phyloP scores from a whole-genome alignment of 2,329 filamentous ascomycete genomes.

The Fusarium fracticaudum region DNA sequence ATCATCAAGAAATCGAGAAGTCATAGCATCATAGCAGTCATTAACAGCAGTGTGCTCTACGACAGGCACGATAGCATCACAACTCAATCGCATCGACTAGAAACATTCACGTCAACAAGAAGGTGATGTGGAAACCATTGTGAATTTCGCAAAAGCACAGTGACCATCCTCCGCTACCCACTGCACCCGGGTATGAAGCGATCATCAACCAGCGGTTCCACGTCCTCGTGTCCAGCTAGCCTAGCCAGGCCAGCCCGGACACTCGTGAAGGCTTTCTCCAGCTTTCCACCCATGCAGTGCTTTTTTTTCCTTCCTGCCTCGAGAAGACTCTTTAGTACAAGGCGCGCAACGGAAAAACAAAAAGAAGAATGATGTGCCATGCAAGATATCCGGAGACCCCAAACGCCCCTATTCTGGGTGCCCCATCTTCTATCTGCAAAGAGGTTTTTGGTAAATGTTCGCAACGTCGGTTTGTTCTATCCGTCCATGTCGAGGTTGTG shows the following conservation, averaged over 20 bases:
- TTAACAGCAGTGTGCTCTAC: slow-evolving; percentile 2
- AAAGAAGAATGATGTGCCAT: slow-evolving; percentile 64
- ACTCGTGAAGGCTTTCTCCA: slow-evolving; percentile 69
- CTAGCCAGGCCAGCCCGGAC: slow-evolving; percentile 51
- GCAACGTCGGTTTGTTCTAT: slow-evolving; percentile 57
- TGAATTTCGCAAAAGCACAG: slow-evolving; percentile 69
- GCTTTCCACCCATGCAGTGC: slow-evolving; percentile 66
- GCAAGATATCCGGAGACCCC: slow-evolving; percentile 84
- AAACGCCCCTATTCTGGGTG: slow-evolving; percentile 75
- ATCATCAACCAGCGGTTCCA: slow-evolving; percentile 71
- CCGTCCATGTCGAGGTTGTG: slow-evolving; percentile 59
- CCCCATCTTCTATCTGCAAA: slow-evolving; percentile 79
- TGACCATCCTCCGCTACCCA: slow-evolving; percentile 58
- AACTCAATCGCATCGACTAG: slow-evolving; percentile 25
- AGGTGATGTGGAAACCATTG: slow-evolving; percentile 61
- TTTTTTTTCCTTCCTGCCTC: slow-evolving; percentile 53
- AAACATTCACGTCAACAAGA: slow-evolving; percentile 25
- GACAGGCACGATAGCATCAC: slow-evolving; percentile 34
- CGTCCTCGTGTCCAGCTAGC: slow-evolving; percentile 64
- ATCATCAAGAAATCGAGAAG: neutral
- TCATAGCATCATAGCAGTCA: neutral
- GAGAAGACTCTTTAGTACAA: slow-evolving; percentile 58
- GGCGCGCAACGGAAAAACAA: slow-evolving; percentile 58
- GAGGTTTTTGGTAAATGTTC: slow-evolving; percentile 53
- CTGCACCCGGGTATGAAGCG: slow-evolving; percentile 68